These are phyloP conservation scores for Trametes sanguinea DNA, from an alignment of 768 basidiomycete species.

Conservation along the genomic window DNA sequence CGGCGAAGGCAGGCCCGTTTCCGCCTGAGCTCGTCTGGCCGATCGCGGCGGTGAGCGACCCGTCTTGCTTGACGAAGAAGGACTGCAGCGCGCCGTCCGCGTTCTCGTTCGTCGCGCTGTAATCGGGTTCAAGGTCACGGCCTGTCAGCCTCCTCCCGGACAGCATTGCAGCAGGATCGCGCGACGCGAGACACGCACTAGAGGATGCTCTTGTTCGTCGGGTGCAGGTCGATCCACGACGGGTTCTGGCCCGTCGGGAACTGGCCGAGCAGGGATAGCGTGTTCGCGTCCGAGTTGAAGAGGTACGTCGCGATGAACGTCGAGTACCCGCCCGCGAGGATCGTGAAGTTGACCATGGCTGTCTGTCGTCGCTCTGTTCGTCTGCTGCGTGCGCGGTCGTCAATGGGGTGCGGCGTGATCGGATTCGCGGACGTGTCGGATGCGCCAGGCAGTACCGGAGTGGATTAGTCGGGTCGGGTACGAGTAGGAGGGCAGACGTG, in stretches of 20 bases:
- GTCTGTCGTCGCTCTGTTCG: background rate
- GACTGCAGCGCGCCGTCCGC: conserved; percentile 51
- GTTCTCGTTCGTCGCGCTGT: conserved; percentile 62
- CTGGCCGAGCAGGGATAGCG: conserved; percentile 49
- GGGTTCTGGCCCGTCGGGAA: conserved; percentile 52
- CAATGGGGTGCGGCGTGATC: too few relatives aligned
- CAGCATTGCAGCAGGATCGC: background rate
- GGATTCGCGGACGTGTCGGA: background rate
- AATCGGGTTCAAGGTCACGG: too few relatives aligned
- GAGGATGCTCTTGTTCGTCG: conserved; percentile 57
- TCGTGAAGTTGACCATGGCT: conserved; percentile 65
- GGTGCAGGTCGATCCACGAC: conserved; percentile 63
- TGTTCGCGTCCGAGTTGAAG: conserved; percentile 53
- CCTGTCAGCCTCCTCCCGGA: background rate
- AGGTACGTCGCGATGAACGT: conserved; percentile 63
- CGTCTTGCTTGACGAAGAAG: conserved; percentile 48
- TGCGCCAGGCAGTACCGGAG: background rate
- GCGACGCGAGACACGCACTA: conserved; percentile 47
- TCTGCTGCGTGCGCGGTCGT: background rate
- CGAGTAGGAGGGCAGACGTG: background rate
- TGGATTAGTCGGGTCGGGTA: background rate
- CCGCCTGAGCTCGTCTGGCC: conserved; percentile 53
- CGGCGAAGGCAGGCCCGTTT: conserved; percentile 51
- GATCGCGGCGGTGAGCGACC: conserved; percentile 45
- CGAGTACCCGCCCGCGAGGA: conserved; percentile 67